Base-by-base conservation (phyloP, 352 stramenopile genomes). In the Pythium diclinum region DNA sequence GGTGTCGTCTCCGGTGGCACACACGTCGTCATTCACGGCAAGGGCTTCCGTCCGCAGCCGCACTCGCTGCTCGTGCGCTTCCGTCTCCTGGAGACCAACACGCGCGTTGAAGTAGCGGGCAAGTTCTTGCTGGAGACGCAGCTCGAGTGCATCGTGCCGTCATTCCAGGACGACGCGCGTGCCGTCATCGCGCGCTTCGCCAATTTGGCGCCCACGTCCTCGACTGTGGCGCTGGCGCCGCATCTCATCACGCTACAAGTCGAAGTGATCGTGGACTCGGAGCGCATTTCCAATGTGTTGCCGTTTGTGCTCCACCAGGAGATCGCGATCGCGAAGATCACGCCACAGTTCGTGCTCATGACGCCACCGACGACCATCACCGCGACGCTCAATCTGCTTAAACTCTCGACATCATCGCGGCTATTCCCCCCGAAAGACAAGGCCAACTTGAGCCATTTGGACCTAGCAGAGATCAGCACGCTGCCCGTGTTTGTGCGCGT, bases 1-100 rank as follows among this genome's bases (percentile, higher is more conserved):
- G 74, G 76, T 54, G 77, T 76, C 33, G 68, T 82, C 34, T 64
- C 70, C 17, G 83, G 83, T 30, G 80, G 80, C 38, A 77, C 79
- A 17, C 76, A 68, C 49, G 16, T 91, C n/a, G 21, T 86, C 6
- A 61, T 91, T 30, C 79, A 91, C 53, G 80, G 83, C 58, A 77
- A 63, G 3, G 80, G 80, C 32, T 91, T 91, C 72, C 76, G 76
- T 3, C 71, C 82, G 32, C 59, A 56, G 30, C 82, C 79, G 52
- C 82, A 91, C 68, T 87, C 82, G 54, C 75, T 91, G 53, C 67
- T 74, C n/a, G 79, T 91, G 51, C 78, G 79, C 33, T 86, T 88
- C 59, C 73, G 69, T 11, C 59, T 88, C 49, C 19, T 67, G 2
- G 60, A 75, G 19, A 62, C 76, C 8, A 69, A 63, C 33, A 17